Conservation (phyloP, 768 basidiomycete genomes). For the Pleurotus djamor region DNA sequence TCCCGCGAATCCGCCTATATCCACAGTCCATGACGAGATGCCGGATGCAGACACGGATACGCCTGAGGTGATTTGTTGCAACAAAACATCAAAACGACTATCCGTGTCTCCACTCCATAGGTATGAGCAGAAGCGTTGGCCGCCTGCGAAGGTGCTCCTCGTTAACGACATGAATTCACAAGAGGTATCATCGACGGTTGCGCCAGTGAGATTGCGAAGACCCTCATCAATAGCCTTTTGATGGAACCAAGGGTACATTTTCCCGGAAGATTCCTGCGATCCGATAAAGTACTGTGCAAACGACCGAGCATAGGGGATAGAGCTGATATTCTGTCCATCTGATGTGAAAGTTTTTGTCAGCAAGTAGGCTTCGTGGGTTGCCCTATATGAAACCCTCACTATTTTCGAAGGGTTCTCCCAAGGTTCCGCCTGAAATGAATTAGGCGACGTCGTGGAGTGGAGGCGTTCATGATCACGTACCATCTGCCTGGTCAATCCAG, state of each 20-base stretch:
- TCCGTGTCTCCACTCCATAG: slow-evolving; percentile 34
- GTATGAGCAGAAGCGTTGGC: slow-evolving; percentile 34
- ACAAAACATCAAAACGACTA: slow-evolving; percentile 28
- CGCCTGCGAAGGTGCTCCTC: slow-evolving; percentile 31
- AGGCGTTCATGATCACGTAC: slow-evolving; percentile 10
- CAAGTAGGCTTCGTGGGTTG: neutral
- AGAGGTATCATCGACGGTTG: slow-evolving; percentile 14
- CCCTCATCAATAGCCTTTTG: slow-evolving; percentile 34
- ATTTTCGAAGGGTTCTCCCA: slow-evolving; percentile 32
- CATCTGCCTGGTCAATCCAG: slow-evolving; percentile 37
- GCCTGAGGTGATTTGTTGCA: slow-evolving; percentile 32
- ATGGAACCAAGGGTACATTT: slow-evolving; percentile 36
- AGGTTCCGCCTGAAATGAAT: slow-evolving; percentile 22
- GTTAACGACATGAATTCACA: slow-evolving; percentile 32
- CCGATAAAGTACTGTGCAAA: slow-evolving; percentile 33
- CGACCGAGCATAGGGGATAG: slow-evolving; percentile 28
- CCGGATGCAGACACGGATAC: slow-evolving; percentile 30
- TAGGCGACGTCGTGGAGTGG: neutral
- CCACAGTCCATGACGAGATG: slow-evolving; percentile 33
- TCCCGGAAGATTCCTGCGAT: slow-evolving; percentile 30
- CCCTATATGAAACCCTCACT: slow-evolving; percentile 14
- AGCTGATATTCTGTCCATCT: slow-evolving; percentile 28
- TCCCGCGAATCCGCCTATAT: slow-evolving; percentile 32
- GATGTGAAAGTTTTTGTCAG: neutral
- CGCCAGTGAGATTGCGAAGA: slow-evolving; percentile 27